These are phyloP conservation scores for Fusarium redolens DNA, from an alignment of 2,329 filamentous ascomycete species.

Conservation along the genomic window DNA sequence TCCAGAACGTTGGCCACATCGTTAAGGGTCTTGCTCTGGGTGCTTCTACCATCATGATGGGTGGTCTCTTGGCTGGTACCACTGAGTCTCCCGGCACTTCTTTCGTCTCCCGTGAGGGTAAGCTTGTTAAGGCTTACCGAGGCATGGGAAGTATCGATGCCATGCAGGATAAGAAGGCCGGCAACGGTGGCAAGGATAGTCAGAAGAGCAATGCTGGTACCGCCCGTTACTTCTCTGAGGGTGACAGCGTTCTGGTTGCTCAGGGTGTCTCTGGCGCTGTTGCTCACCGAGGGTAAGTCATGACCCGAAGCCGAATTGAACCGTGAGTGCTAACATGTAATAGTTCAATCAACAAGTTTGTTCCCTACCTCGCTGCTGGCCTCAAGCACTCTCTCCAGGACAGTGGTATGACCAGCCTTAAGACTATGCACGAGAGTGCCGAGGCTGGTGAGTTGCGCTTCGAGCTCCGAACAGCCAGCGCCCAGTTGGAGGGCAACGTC, in stretches of 20 bases:
- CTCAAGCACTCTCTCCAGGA: constrained; percentile 98
- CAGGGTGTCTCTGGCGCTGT: constrained; percentile 94
- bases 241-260: constrained; percentile 92
- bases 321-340: constrained; percentile 46
- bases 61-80: constrained; percentile 94
- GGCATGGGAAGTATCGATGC: constrained; percentile 99
- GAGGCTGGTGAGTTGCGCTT: constrained; percentile 83
- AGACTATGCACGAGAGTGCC: constrained; percentile 81
- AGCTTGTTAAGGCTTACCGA: constrained; percentile 98
- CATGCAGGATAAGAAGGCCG: constrained; percentile 99
- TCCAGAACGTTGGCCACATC: constrained; percentile 98
- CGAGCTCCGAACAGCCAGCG: constrained; percentile 92
- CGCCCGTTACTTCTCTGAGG: constrained; percentile 97
- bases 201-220: constrained; percentile 93
- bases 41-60: constrained; percentile 98
- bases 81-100: constrained; percentile 98
- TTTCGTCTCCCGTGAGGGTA: constrained; percentile 94
- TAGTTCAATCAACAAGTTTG: constrained; percentile 89
- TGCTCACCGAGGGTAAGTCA: constrained; percentile 74
- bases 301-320: neutral
- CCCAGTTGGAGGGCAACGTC: constrained; percentile 95
- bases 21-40: constrained; percentile 97
- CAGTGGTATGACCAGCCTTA: constrained; percentile 85
- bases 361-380: constrained; percentile 94
- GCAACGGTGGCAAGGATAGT: constrained; percentile 75